Percentiles rank a stretch among this genome's conserved stretches.
phyloP scores from a whole-genome alignment of 192 early-diverging fungal species.

The Oehlia diaphana region DNA sequence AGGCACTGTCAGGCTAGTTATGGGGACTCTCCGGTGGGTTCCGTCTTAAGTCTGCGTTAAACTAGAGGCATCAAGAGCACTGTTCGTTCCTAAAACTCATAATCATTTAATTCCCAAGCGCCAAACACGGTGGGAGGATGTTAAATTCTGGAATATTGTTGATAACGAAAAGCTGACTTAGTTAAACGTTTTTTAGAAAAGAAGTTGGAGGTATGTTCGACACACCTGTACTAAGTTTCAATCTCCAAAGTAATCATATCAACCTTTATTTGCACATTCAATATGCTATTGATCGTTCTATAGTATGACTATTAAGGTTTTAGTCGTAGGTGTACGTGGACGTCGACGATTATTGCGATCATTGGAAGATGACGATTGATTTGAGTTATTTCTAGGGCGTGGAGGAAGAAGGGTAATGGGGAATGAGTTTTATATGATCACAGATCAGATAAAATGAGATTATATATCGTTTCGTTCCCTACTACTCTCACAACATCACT shows the following conservation, averaged over 20 bases:
- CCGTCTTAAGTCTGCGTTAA: neutral
- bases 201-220: neutral
- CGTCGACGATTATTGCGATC: too few relatives aligned
- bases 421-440: neutral
- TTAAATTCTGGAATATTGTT: slow-evolving; percentile 13
- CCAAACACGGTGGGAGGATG: neutral
- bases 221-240: neutral
- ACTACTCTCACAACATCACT: too few relatives aligned
- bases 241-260: too few relatives aligned
- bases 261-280: too few relatives aligned
- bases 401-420: neutral
- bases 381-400: too few relatives aligned
- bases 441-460: slow-evolving; percentile 13
- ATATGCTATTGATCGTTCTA: neutral
- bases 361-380: too few relatives aligned
- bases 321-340: too few relatives aligned
- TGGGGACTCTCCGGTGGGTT: slow-evolving; percentile 7
- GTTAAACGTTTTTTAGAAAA: neutral
- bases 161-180: neutral
- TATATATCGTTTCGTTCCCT: neutral
- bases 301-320: neutral
- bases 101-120: slow-evolving; percentile 10
- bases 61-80: neutral
- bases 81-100: neutral
- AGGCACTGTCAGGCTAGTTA: too few relatives aligned